Percentiles rank a stretch among this genome's conserved stretches.
These are phyloP conservation scores for Didymella lethalis DNA, from an alignment of 2,329 filamentous ascomycete species.

Conservation along the genomic window DNA sequence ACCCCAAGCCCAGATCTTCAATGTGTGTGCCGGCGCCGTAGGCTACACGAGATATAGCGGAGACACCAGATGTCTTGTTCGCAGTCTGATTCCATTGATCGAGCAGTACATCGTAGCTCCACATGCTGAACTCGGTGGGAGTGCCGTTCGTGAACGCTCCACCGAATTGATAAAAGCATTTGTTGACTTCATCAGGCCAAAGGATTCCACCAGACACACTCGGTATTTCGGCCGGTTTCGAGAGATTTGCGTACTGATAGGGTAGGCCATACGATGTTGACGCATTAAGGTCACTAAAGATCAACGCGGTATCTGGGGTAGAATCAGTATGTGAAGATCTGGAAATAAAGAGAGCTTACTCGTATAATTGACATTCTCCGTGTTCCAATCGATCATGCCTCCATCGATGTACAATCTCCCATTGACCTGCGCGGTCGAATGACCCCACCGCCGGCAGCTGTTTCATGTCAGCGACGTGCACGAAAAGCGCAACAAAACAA, in stretches of 20 bases:
- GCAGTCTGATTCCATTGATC: slow-evolving; percentile 63
- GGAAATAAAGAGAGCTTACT: slow-evolving; percentile 50
- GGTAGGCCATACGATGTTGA: slow-evolving; percentile 56
- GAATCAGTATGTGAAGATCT: not conserved
- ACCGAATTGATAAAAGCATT: slow-evolving; percentile 69
- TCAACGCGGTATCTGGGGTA: slow-evolving; percentile 60
- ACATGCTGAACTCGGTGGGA: slow-evolving; percentile 60
- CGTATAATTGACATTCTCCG: slow-evolving; percentile 57
- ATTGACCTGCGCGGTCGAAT: slow-evolving; percentile 68
- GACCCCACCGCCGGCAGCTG: slow-evolving; percentile 57
- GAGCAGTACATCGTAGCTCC: slow-evolving; percentile 65
- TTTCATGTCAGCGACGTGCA: slow-evolving; percentile 3
- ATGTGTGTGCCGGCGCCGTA: slow-evolving; percentile 66
- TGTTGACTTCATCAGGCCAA: slow-evolving; percentile 70
- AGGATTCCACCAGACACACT: slow-evolving; percentile 59
- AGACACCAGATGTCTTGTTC: slow-evolving; percentile 44
- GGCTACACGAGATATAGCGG: slow-evolving; percentile 57
- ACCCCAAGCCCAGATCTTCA: slow-evolving; percentile 63
- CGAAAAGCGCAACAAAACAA: not conserved
- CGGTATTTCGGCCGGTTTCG: slow-evolving; percentile 67
- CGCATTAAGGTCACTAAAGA: slow-evolving; percentile 65
- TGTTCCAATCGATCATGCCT: slow-evolving; percentile 64
- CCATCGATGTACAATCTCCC: slow-evolving; percentile 69
- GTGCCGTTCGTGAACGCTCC: slow-evolving; percentile 59
- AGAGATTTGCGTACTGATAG: slow-evolving; percentile 63